Percentiles rank a stretch among this genome's conserved stretches.
Evolutionary conservation across 352 stramenopile genomes (phyloP).

Genomic region (Peronosclerospora sorghi): DNA sequence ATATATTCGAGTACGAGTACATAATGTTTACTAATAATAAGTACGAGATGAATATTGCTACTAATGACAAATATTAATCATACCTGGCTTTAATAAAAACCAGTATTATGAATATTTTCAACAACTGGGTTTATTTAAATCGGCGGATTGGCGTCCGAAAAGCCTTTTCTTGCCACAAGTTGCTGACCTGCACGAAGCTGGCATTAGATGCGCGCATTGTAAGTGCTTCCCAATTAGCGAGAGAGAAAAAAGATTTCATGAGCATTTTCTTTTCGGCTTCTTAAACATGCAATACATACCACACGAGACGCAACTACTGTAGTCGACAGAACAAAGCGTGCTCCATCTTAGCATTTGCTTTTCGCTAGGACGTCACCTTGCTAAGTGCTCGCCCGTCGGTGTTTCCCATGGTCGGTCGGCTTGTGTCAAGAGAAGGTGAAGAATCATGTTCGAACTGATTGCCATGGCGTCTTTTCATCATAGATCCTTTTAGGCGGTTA

Average conservation of each 20-base stretch:
- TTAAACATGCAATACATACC: slow-evolving; percentile 16
- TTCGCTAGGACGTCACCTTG: slow-evolving; percentile 38
- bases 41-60: no score
- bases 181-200: slow-evolving; percentile 31
- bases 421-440: slow-evolving; percentile 1
- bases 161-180: slow-evolving; percentile 41
- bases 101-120: no score
- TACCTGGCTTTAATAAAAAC: no score
- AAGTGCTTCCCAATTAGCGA: slow-evolving; percentile 4
- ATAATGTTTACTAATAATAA: no score
- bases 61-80: no score
- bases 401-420: slow-evolving; percentile 32
- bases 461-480: slow-evolving; percentile 7
- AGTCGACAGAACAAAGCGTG: slow-evolving; percentile 43
- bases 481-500: slow-evolving; percentile 4
- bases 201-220: slow-evolving; percentile 26
- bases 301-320: slow-evolving; percentile 50
- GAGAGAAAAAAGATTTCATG: no score
- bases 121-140: slow-evolving; percentile 49
- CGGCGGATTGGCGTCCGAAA: slow-evolving; percentile 40
- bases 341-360: slow-evolving; percentile 60
- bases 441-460: slow-evolving; percentile 11
- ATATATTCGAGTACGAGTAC: no score
- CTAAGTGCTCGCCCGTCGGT: slow-evolving; percentile 20
- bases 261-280: no score